A percentile compares a stretch with the other conserved stretches of the same genome.
Conservation (phyloP, 2,329 filamentous ascomycete species). For the Alternaria postmessia region DNA sequence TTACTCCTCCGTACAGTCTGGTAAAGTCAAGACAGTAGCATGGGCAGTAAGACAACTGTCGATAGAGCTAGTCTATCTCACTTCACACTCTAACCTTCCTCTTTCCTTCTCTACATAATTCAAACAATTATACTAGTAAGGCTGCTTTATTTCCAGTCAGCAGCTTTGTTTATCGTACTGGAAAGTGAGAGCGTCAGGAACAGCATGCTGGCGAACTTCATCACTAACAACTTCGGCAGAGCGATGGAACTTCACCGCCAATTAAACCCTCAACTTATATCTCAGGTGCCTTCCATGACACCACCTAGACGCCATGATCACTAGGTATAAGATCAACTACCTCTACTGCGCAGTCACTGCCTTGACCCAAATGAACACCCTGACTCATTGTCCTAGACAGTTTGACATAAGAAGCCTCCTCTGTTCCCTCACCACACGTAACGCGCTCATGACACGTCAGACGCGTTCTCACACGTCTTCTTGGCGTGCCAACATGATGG, state of each 20-base stretch:
- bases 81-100: neutral
- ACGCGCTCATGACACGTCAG: constrained; percentile 3
- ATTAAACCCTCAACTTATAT: neutral
- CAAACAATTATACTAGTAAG: neutral
- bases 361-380: neutral
- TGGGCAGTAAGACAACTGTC: neutral
- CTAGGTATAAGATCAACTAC: neutral
- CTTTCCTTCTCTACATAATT: neutral
- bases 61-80: neutral
- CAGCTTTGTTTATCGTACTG: neutral
- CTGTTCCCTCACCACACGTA: constrained; percentile 3
- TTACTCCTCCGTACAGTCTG: neutral
- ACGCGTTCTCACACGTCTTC: neutral
- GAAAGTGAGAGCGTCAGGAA: neutral
- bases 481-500: neutral
- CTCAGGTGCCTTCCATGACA: accelerated
- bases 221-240: neutral
- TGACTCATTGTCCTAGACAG: neutral
- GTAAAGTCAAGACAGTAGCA: neutral
- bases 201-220: neutral
- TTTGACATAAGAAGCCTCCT: neutral
- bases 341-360: neutral
- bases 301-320: accelerated
- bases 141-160: too few species aligned
- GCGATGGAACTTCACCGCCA: neutral